Evolutionary conservation across 441 rosid species (phyloP).

Genomic region (Geranium incanum): DNA sequence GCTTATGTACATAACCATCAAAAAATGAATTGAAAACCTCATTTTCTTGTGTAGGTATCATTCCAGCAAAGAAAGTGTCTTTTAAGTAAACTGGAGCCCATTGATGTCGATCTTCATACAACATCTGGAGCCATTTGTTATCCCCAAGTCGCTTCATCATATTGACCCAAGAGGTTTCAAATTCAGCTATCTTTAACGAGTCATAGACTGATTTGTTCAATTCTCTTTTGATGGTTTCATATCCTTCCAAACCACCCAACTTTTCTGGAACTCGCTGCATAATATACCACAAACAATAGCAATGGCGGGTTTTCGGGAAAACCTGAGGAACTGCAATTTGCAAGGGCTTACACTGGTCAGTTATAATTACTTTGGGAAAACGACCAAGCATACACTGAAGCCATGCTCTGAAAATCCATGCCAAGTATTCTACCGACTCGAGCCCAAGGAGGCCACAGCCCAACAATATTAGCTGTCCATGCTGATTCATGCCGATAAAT

Average conservation of each 20-base stretch:
- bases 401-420: slow-evolving; percentile 54
- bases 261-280: slow-evolving; percentile 46
- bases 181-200: slow-evolving; percentile 36
- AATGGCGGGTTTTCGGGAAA: slow-evolving; percentile 37
- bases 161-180: slow-evolving; percentile 39
- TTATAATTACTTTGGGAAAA: slow-evolving; percentile 38
- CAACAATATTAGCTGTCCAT: slow-evolving; percentile 37
- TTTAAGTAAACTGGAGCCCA: slow-evolving; percentile 54
- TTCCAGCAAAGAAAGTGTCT: slow-evolving; percentile 38
- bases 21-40: slow-evolving; percentile 37
- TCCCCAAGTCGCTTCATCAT: slow-evolving; percentile 35
- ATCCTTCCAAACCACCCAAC: slow-evolving; percentile 40
- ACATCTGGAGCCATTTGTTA: slow-evolving; percentile 41
- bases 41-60: slow-evolving; percentile 38
- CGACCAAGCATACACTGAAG: slow-evolving; percentile 40
- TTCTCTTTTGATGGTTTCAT: slow-evolving; percentile 34
- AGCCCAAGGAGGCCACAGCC: slow-evolving; percentile 48
- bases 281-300: slow-evolving; percentile 33
- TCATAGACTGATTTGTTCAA: slow-evolving; percentile 33
- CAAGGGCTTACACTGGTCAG: slow-evolving; percentile 40
- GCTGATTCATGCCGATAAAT: slow-evolving; percentile 45
- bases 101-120: slow-evolving; percentile 33
- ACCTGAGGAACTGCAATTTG: slow-evolving; percentile 39
- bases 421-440: slow-evolving; percentile 37
- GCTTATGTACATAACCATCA: slow-evolving; percentile 48